phyloP scores from a whole-genome alignment of 768 basidiomycete species.

The Phanerochaete carnosa region DNA sequence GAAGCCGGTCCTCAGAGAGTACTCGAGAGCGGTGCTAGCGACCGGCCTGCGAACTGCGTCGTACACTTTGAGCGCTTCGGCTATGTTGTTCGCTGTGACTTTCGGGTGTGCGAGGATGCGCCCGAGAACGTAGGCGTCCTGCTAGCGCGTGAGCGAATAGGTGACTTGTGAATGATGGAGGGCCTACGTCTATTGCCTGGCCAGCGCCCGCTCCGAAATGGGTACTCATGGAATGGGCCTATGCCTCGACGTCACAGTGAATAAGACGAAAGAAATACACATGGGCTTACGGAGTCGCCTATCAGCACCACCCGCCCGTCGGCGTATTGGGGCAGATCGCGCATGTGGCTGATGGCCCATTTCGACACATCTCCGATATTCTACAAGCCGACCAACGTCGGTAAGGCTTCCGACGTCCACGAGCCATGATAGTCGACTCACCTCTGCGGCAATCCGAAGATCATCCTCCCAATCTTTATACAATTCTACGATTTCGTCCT shows the following conservation, averaged over 20 bases:
- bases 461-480: slow-evolving; percentile 19
- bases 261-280: neutral
- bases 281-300: slow-evolving; percentile 26
- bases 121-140: slow-evolving; percentile 5
- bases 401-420: no score
- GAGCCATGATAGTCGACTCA: neutral
- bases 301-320: slow-evolving; percentile 22
- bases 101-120: neutral
- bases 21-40: neutral
- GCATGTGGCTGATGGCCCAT: slow-evolving; percentile 24
- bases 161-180: neutral
- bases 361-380: neutral
- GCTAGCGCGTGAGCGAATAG: neutral
- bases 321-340: slow-evolving; percentile 22
- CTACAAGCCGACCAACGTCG: neutral
- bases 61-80: neutral
- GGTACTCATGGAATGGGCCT: slow-evolving; percentile 14
- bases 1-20: neutral
- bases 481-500: slow-evolving; percentile 28
- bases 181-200: slow-evolving; percentile 13
- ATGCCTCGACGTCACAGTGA: slow-evolving; percentile 4
- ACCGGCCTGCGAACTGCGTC: neutral
- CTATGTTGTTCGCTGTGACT: neutral
- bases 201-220: slow-evolving; percentile 16
- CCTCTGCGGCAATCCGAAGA: neutral